These are phyloP conservation scores for Hypoxylon sp. DNA, from an alignment of 2,329 filamentous ascomycete species.

Conservation along the genomic window DNA sequence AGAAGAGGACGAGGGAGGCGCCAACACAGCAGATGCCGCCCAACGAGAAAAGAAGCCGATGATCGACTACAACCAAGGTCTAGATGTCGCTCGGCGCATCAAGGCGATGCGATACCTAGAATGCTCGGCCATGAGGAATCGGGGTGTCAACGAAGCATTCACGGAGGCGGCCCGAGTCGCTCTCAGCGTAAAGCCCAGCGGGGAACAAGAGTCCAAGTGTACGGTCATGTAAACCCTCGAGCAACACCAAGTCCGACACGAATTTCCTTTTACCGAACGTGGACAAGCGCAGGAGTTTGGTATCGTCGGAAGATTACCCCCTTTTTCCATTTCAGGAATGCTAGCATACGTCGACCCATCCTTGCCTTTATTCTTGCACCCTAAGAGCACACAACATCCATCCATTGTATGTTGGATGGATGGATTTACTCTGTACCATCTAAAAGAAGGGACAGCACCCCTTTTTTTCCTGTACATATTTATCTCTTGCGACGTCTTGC, in stretches of 20 bases:
- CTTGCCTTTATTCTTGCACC: background rate
- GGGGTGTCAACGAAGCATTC: constrained; percentile 98
- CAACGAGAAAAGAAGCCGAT: constrained; percentile 73
- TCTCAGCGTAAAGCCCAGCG: constrained; percentile 75
- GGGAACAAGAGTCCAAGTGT: constrained; percentile 69
- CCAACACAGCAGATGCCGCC: constrained; percentile 54
- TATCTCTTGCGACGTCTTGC: constrained; percentile 30
- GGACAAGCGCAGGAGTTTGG: constrained; percentile 41
- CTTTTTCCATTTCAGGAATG: constrained; percentile 24
- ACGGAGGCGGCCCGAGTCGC: constrained; percentile 97
- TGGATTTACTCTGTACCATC: constrained; percentile 27
- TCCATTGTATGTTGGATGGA: constrained; percentile 1
- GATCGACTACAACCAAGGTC: constrained; percentile 91
- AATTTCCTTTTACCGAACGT: constrained; percentile 38
- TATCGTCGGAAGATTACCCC: constrained; percentile 27
- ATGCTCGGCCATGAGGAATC: constrained; percentile 98
- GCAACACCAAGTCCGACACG: constrained; percentile 30
- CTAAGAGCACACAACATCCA: constrained; percentile 8
- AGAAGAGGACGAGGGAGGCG: constrained; percentile 73
- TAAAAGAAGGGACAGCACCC: background rate
- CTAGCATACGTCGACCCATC: constrained; percentile 4
- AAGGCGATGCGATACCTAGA: constrained; percentile 95
- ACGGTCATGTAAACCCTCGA: constrained; percentile 63
- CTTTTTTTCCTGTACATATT: constrained; percentile 38
- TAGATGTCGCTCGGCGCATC: constrained; percentile 91